These are phyloP conservation scores for Tuber magnatum DNA, from an alignment of 495 filamentous ascomycete species.

Conservation along the genomic window DNA sequence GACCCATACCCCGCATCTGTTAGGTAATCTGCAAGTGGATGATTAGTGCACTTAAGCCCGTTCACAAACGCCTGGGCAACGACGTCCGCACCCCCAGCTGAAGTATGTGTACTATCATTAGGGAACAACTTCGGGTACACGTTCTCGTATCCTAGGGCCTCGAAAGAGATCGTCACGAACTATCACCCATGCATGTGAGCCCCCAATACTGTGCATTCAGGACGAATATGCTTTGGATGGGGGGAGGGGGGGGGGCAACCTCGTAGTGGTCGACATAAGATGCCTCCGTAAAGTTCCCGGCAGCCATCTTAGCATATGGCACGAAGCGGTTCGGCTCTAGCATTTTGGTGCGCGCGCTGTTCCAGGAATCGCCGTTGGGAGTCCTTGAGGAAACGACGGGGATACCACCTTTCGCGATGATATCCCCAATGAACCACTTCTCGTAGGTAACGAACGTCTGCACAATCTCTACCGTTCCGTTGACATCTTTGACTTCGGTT, in stretches of 20 bases:
- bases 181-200: conserved; percentile 29
- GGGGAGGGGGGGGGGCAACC: conserved; percentile 40
- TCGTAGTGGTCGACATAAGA: conserved; percentile 57
- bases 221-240: neutral
- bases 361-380: conserved; percentile 57
- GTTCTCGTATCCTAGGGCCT: conserved; percentile 47
- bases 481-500: conserved; percentile 23
- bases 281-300: conserved; percentile 44
- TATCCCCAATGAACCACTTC: conserved; percentile 40
- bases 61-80: conserved; percentile 58
- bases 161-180: conserved; percentile 51
- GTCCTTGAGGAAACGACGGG: conserved; percentile 59
- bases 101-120: conserved; percentile 61
- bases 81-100: conserved; percentile 51
- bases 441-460: conserved; percentile 39
- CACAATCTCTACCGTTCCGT: conserved; percentile 34
- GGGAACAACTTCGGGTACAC: conserved; percentile 49
- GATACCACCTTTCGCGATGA: conserved; percentile 54
- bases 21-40: conserved; percentile 36
- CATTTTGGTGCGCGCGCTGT: conserved; percentile 46
- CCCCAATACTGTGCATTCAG: no score
- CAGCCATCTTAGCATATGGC: conserved; percentile 51
- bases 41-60: conserved; percentile 46
- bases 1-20: conserved; percentile 30
- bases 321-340: conserved; percentile 49